Conservation (phyloP, 257 asterid species). For the Penstemon barbatus region DNA sequence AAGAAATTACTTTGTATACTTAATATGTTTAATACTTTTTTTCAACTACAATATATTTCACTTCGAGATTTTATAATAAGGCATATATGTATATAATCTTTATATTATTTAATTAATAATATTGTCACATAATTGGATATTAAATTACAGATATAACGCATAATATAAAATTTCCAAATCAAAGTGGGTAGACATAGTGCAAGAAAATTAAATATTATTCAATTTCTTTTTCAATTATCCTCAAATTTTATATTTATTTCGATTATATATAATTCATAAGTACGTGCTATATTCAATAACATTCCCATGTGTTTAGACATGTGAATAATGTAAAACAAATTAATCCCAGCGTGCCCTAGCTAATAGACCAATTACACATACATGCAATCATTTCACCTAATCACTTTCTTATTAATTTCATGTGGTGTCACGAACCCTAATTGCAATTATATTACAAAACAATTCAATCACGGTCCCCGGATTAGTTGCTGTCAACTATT, state of each 20-base stretch:
- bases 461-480: not conserved
- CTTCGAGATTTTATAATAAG: no score
- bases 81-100: no score
- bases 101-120: no score
- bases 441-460: not conserved
- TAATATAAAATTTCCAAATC: not conserved
- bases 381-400: not conserved
- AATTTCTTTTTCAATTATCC: no score
- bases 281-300: no score
- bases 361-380: not conserved
- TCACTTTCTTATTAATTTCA: not conserved
- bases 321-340: conserved; percentile 3
- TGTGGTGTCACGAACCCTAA: not conserved
- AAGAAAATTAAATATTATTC: no score
- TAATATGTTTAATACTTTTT: no score
- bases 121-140: no score
- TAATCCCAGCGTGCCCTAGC: conserved; percentile 6
- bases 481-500: conserved; percentile 7
- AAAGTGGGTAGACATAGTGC: not conserved
- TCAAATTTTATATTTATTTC: not conserved
- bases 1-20: no score
- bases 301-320: conserved; percentile 5
- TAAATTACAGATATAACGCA: no score
- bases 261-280: not conserved
- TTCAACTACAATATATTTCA: no score